Conservation (phyloP, 2,329 filamentous ascomycete species). For the Hymenoscyphus salicellus region DNA sequence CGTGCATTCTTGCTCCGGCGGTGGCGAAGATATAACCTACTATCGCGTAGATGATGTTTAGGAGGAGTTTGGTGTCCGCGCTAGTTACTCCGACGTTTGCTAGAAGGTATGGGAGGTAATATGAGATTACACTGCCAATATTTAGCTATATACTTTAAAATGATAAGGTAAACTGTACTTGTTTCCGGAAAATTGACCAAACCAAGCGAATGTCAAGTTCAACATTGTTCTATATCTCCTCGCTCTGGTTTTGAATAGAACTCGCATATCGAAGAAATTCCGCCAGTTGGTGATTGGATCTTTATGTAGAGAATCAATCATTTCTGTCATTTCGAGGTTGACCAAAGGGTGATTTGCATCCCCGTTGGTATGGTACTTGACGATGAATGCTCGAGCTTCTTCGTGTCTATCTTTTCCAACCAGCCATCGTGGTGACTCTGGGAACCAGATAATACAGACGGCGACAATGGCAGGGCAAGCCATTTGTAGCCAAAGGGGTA, state of each 20-base stretch:
- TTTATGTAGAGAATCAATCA: slow-evolving; percentile 45
- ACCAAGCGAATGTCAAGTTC: slow-evolving; percentile 15
- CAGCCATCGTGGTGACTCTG: slow-evolving; percentile 43
- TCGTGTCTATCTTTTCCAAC: slow-evolving; percentile 48
- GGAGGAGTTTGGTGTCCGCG: background rate
- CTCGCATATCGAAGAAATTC: background rate
- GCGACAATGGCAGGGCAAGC: background rate
- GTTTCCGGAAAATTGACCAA: slow-evolving; percentile 16
- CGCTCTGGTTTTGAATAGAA: background rate
- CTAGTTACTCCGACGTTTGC: background rate
- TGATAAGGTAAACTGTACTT: slow-evolving; percentile 15
- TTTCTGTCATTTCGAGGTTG: slow-evolving; percentile 49
- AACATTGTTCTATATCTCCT: slow-evolving; percentile 1
- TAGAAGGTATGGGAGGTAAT: background rate
- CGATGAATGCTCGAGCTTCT: slow-evolving; percentile 50
- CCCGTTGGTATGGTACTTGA: slow-evolving; percentile 51
- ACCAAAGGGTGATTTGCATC: slow-evolving; percentile 43
- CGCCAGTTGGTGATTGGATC: slow-evolving; percentile 32
- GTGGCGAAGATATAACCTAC: background rate
- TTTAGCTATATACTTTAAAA: background rate
- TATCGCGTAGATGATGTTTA: background rate
- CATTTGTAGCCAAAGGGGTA: slow-evolving; percentile 1
- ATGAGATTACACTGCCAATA: background rate
- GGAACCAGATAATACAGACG: background rate
- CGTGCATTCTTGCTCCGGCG: background rate